Base-by-base conservation (phyloP, 306 rosid genomes). In the Trifolium dubium region DNA sequence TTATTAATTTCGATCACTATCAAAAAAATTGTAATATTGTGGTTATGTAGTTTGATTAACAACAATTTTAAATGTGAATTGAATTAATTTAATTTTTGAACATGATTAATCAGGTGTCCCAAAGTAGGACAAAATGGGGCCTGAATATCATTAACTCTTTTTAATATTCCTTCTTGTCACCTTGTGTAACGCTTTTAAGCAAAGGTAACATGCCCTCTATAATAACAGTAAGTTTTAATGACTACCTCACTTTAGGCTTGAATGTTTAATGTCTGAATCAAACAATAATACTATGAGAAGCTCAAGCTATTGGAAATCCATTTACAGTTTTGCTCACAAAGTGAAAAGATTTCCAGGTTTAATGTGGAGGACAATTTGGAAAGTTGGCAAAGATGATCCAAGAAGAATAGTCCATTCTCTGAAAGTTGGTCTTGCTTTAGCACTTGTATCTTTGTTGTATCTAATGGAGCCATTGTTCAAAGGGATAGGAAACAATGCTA, bases 401-500 rank as follows among this genome's bases (percentile, higher is more conserved):
- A 89, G 89, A 77, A 86, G 93, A 69, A 87, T 83, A 77, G 69
- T 91, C 34, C 98, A 93, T 83, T 67, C 98, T 28, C 46, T 91
- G 55, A 93, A 93, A 89, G 97, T 93, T 56, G 98, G 97, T 30
- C 8, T 88, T 31, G 73, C 98, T 68, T 68, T 91, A 75, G 84
- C 98, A 56, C 72, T 91, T n/a, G 93, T 88, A 41, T 91, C 97
- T 43, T 75, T 91, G 84, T 8, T 93, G 17, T 91, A 89, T 81
- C 83, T 93, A 30, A 30, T 81, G 75, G 88, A 90, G 56, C 92
- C 97, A 31, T 82, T 88, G 80, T 92, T 79, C 85, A 44, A 83
- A 63, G 90, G 96, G 17, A 64, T 88, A 37, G 97, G 98, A 0
- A 30, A 75, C 39, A 89, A 81, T 77, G 96, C 97, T 51, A 86